Conservation (phyloP, 179 eudicot genomes). For the Amaranthus tricolor region DNA sequence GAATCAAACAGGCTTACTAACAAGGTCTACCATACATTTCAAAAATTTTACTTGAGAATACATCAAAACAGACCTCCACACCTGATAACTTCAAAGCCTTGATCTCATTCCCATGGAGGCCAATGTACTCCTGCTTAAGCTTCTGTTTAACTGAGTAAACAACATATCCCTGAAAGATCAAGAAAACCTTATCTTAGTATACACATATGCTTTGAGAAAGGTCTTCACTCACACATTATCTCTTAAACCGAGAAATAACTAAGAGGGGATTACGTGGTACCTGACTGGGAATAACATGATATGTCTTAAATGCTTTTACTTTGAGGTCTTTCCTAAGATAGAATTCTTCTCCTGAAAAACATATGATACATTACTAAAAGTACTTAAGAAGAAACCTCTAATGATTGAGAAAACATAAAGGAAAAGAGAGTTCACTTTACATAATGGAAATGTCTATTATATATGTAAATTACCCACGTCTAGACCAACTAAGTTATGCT, state of each 20-base stretch:
- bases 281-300: slow-evolving; percentile 85
- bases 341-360: slow-evolving; percentile 69
- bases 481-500: slow-evolving; percentile 65
- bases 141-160: slow-evolving; percentile 71
- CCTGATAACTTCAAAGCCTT: slow-evolving; percentile 74
- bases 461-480: slow-evolving; percentile 60
- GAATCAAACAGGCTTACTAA: background rate
- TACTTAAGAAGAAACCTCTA: background rate
- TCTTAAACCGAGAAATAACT: background rate
- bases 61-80: slow-evolving; percentile 62
- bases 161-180: slow-evolving; percentile 67
- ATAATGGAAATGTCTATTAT: background rate
- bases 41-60: slow-evolving; percentile 7
- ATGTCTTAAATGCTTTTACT: slow-evolving; percentile 85
- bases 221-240: background rate
- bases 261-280: slow-evolving; percentile 26
- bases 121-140: slow-evolving; percentile 75
- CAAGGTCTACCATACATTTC: background rate
- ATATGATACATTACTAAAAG: slow-evolving; percentile 7
- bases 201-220: slow-evolving; percentile 1
- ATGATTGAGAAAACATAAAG: background rate
- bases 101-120: slow-evolving; percentile 69
- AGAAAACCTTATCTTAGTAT: slow-evolving; percentile 5
- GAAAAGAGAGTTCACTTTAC: background rate
- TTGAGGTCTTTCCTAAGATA: slow-evolving; percentile 67